Base-by-base conservation (phyloP, 768 basidiomycete genomes). In the Trichaptum fuscoviolaceum region DNA sequence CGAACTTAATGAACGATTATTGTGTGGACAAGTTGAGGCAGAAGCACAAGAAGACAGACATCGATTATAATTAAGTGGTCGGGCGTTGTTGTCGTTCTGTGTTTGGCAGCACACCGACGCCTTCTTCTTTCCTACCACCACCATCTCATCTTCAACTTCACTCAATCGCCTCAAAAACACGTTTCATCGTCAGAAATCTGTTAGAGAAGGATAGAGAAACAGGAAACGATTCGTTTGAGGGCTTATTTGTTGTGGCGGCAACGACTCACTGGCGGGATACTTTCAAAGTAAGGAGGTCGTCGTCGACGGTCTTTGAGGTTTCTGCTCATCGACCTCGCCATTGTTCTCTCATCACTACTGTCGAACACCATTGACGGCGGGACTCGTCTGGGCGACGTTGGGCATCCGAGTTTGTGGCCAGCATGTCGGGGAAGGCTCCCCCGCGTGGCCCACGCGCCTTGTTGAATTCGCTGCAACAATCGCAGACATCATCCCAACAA, bases 391-490 rank as follows among this genome's bases (percentile, higher is more conserved):
- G 2, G 2, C 15, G 42, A 52, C 12, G 42, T 20, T 4, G 42
- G 42, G 2, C 15, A 3, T 15, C 42, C 3, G 42, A 52, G 42
- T 12, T 3, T 12, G 42, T 52, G 15, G 42, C 42, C 42, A 52
- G 42, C 42, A 90, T 92, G 90, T 90, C 90, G 77, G 89, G 90
- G 73, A 91, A 88, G 80, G 87, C 85, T 63, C 90, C 90, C 71
- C 90, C 90, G 70, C 84, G 81, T 70, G 90, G 90, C 65, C 90
- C 90, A 60, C 79, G 90, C 67, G 90, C 90, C 59, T 80, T 92
- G 67, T 72, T 86, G 68, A 84, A 84, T 67, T 77, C 82, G 52
- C 70, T 83, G n/a, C 71, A 79, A 12, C 79, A 78, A 63, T 74
- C 78, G 34, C 24, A 60, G 64, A 58, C 67, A 9, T 61, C 52